Conservation (phyloP, 1,139 yeast genomes). For the Geotrichum fermentans region DNA sequence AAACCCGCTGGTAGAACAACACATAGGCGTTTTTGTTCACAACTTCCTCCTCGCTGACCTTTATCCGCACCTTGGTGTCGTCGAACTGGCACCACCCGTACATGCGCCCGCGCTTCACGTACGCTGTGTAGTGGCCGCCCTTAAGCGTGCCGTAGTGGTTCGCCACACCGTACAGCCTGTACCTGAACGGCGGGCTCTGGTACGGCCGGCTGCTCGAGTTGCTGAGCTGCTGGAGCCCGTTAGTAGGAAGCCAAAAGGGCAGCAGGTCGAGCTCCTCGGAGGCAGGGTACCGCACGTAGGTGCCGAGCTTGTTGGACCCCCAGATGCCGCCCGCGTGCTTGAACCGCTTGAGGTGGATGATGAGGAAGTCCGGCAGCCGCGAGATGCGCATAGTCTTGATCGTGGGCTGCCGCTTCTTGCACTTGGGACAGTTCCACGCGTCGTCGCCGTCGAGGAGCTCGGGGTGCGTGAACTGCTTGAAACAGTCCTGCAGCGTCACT, state of each 20-base stretch:
- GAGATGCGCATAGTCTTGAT: constrained; percentile 66
- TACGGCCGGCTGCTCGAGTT: constrained; percentile 53
- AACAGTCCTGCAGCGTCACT: constrained; percentile 57
- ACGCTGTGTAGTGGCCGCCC: constrained; percentile 91
- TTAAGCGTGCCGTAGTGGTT: constrained; percentile 77
- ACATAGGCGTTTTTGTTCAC: constrained; percentile 68
- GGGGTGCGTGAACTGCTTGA: constrained; percentile 59
- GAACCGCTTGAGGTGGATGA: constrained; percentile 78
- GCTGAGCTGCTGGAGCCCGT: constrained; percentile 32
- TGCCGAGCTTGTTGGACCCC: constrained; percentile 53
- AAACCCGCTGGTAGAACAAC: constrained; percentile 47
- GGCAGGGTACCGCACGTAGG: constrained; percentile 56
- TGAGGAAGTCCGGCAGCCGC: constrained; percentile 65
- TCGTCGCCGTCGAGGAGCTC: constrained; percentile 76
- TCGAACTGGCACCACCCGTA: constrained; percentile 74
- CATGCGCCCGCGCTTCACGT: constrained; percentile 58
- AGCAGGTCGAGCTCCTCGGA: constrained; percentile 51
- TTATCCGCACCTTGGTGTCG: constrained; percentile 54
- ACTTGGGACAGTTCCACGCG: constrained; percentile 84
- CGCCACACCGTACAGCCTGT: constrained; percentile 79
- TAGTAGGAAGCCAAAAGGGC: constrained; percentile 54
- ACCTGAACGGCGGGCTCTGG: constrained; percentile 61
- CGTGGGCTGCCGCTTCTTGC: constrained; percentile 63
- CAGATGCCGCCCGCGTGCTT: constrained; percentile 40
- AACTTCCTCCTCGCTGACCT: constrained; percentile 43